Evolutionary conservation across 805 yeast genomes (phyloP).

Genomic region (Metschnikowia drakensbergensis): DNA sequence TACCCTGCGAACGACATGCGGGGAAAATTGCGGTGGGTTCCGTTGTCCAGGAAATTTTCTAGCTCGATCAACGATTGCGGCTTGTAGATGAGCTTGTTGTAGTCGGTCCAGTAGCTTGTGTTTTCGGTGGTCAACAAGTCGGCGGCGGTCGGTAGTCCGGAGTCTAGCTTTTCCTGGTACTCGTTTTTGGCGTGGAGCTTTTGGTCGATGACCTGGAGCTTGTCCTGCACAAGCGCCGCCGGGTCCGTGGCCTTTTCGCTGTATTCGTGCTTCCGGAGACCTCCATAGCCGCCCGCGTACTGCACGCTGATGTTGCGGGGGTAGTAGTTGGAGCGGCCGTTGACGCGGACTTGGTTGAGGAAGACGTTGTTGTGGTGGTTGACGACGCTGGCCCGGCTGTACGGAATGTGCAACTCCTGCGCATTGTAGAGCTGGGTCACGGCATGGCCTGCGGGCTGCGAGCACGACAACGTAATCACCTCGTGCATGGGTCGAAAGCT

Average conservation of each 20-base stretch:
- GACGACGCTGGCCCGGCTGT: conserved; percentile 40
- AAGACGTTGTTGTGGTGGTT: conserved; percentile 45
- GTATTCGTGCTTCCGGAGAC: conserved; percentile 55
- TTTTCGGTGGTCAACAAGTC: conserved; percentile 33
- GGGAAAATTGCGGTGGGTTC: conserved; percentile 28
- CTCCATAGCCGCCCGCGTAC: conserved; percentile 69
- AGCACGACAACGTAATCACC: conserved; percentile 64
- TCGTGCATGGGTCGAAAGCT: conserved; percentile 35
- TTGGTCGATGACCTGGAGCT: conserved; percentile 26
- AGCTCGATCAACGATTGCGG: conserved; percentile 57
- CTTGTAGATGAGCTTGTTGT: conserved; percentile 59
- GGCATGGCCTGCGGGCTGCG: conserved; percentile 73
- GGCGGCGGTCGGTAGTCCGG: conserved; percentile 26
- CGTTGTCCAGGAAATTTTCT: conserved; percentile 50
- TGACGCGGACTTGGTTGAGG: conserved; percentile 17
- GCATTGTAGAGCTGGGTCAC: conserved; percentile 75
- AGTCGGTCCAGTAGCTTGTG: conserved; percentile 77
- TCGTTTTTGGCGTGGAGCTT: conserved; percentile 44
- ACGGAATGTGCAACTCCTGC: conserved; percentile 68
- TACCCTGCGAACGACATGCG: conserved; percentile 43
- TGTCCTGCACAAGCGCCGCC: conserved; percentile 6
- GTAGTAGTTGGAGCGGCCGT: conserved; percentile 48
- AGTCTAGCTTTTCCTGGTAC: conserved; percentile 64
- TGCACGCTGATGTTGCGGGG: conserved; percentile 88
- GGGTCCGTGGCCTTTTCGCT: conserved; percentile 18